Evolutionary conservation across 768 basidiomycete genomes (phyloP), one percentile per base, ranked within the genome.

Genomic region (Lactarius trivialis): DNA sequence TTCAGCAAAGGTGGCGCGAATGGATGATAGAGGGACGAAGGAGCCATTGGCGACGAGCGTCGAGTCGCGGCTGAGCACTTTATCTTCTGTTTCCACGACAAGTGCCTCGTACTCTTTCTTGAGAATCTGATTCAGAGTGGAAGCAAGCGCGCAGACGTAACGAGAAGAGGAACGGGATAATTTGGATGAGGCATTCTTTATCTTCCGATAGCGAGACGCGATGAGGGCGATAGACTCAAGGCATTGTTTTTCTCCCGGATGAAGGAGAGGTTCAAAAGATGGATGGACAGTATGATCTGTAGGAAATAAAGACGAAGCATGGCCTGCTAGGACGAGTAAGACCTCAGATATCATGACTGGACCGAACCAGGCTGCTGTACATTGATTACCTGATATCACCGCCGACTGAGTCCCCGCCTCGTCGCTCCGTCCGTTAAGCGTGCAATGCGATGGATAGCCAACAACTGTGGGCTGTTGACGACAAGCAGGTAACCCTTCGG

Each of bases 191-290:
- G 83, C 77, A 61, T 76, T 71, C 72, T 84, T 88, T 71, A 96
- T 85, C 65, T 78, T 86, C 63, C 82, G 79, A 73, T 93, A 95
- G 28, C 86, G 83, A 56, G 78, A 80, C 1, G 89, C 93, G 54
- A 95, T 82, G 53, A 81, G 78, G 9, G 83, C 89, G 2, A 97
- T 82, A 11, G 83, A 81, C 69, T 92, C 86, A n/a, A 95, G 80
- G 65, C 86, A 88, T 71, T 93, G 84, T 57, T 86, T 81, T 70
- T 96, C 93, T 11, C 93, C 93, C 2, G 93, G 93, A 69, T 97
- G 93, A 3, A 97, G 82, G 17, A 93, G 82, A 4, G 84, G 78
- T 7, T 73, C 70, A 68, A 93, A 86, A 0, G 85, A 80, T 5
- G 88, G 82, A 69, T 85, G 81, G 45, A 90, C 70, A 34, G 74